Conservation (phyloP, 768 basidiomycete genomes). For the Amyloporia xantha region DNA sequence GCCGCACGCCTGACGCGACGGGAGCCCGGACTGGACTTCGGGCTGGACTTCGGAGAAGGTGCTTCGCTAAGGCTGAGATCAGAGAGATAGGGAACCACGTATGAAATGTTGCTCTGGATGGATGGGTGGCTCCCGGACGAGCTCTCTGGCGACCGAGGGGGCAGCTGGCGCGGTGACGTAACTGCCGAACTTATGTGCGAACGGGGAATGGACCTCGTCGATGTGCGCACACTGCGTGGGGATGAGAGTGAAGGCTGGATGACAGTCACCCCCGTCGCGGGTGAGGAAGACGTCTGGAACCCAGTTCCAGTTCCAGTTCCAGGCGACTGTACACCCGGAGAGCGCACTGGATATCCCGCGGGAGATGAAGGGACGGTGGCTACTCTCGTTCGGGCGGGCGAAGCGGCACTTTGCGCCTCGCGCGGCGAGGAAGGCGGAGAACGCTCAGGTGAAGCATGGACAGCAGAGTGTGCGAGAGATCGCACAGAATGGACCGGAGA, state of each 20-base stretch:
- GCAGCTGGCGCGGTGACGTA: background rate
- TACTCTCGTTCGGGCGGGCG: no score
- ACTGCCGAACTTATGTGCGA: background rate
- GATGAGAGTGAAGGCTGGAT: background rate
- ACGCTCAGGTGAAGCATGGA: background rate
- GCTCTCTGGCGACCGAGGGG: background rate
- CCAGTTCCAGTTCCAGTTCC: background rate
- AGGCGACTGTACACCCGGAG: background rate
- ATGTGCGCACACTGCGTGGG: background rate
- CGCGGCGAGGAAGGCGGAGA: background rate
- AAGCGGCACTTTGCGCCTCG: background rate
- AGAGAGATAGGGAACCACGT: background rate
- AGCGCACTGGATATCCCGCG: background rate
- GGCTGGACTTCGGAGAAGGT: background rate
- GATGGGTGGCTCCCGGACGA: background rate
- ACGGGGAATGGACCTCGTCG: background rate
- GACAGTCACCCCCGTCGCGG: conserved; percentile 3
- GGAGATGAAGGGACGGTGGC: background rate
- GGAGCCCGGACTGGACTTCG: background rate
- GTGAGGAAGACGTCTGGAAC: conserved; percentile 5
- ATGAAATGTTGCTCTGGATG: background rate
- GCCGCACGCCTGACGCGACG: background rate
- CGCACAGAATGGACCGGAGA: background rate
- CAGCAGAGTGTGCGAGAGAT: background rate
- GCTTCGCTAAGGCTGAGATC: background rate